A percentile compares a stretch with the other conserved stretches of the same genome.
Evolutionary conservation across 306 rosid species (phyloP).

Genomic region (Neltuma alba): DNA sequence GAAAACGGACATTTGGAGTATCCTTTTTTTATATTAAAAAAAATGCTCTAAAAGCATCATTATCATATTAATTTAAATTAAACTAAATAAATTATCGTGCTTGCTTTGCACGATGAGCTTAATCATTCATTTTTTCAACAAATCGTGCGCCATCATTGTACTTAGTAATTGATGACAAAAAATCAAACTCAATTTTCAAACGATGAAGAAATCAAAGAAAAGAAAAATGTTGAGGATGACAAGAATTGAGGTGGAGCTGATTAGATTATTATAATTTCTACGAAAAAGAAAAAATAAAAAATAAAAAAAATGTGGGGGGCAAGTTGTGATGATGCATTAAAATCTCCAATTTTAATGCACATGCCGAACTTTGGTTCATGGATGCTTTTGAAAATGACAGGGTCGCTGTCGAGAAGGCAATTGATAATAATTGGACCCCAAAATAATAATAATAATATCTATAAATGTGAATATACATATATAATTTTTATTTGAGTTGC

Average conservation of each 20-base stretch:
- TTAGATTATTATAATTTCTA: background rate
- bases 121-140: background rate
- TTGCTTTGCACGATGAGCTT: background rate
- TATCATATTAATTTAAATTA: too few relatives aligned
- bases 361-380: background rate
- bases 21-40: too few relatives aligned
- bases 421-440: background rate
- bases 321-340: background rate
- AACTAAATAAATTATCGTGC: background rate
- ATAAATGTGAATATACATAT: background rate
- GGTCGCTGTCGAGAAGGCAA: background rate
- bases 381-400: background rate
- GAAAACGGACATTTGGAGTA: too few relatives aligned
- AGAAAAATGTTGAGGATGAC: background rate
- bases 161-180: background rate
- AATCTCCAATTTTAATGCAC: background rate
- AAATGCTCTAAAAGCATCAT: background rate
- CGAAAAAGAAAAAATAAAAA: background rate
- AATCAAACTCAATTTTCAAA: background rate
- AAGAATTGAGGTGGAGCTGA: constrained; percentile 25
- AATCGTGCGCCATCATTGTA: background rate
- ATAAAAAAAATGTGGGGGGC: background rate
- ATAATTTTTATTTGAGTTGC: background rate
- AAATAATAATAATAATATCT: background rate
- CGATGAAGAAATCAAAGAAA: background rate